These are phyloP conservation scores for Sporothrix humicola DNA, from an alignment of 2,329 filamentous ascomycete species.

Conservation along the genomic window DNA sequence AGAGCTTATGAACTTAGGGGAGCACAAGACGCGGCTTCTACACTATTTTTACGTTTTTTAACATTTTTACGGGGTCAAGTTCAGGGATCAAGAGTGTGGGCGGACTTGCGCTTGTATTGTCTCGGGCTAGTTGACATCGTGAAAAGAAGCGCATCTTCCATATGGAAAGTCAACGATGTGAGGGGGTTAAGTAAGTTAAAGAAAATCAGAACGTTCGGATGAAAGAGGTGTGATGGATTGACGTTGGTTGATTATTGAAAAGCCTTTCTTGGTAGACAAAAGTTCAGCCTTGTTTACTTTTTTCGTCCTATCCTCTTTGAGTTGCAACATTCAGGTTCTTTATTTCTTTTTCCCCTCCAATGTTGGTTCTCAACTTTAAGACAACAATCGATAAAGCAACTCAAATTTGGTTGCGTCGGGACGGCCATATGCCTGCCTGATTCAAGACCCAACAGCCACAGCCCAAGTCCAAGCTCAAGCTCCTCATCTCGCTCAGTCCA, in stretches of 20 bases:
- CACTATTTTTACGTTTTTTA: neutral
- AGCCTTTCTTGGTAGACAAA: no score
- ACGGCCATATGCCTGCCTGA: neutral
- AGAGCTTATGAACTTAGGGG: neutral
- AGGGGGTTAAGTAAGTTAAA: neutral
- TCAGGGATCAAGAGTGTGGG: conserved; percentile 23
- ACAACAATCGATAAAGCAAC: neutral
- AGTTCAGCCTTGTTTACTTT: no score
- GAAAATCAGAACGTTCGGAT: no score
- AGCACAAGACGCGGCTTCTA: neutral
- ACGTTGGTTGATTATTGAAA: neutral
- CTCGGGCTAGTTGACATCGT: conserved; percentile 1
- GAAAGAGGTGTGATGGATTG: neutral
- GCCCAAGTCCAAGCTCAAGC: neutral
- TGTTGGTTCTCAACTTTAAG: neutral
- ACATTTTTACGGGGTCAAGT: neutral
- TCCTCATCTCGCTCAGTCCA: neutral
- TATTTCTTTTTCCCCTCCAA: neutral
- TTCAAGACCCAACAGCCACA: neutral
- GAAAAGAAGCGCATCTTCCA: no score
- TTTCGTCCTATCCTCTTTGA: neutral
- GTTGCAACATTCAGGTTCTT: neutral
- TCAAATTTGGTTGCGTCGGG: neutral
- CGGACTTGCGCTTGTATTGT: conserved; percentile 12
- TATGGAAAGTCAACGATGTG: neutral